Conservation (phyloP, 1,284 basidiomycete genomes). For the Irpex lacteus region DNA sequence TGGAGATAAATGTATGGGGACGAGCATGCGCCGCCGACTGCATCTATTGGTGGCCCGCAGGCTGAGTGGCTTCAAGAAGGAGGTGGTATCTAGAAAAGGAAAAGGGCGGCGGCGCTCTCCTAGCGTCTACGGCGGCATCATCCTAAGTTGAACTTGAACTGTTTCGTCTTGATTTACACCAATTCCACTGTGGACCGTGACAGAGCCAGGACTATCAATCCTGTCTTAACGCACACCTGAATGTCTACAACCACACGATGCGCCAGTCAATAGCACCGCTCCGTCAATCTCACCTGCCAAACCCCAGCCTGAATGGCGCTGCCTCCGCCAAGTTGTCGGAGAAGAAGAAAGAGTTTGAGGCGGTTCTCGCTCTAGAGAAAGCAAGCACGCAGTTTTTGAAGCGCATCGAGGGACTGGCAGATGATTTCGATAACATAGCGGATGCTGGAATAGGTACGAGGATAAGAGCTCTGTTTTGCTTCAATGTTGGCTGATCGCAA, state of each 20-base stretch:
- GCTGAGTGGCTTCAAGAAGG: not conserved
- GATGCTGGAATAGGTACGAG: conserved; percentile 63
- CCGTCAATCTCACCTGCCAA: conserved; percentile 45
- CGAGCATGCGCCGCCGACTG: not conserved
- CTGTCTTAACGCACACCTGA: not conserved
- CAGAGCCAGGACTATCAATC: not conserved
- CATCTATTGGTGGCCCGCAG: not conserved
- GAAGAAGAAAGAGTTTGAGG: conserved; percentile 79
- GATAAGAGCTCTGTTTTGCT: not conserved
- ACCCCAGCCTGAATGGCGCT: conserved; percentile 44
- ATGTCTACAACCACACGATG: conserved; percentile 26
- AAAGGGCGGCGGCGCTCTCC: not conserved
- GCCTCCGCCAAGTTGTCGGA: conserved; percentile 56
- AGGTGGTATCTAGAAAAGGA: not conserved
- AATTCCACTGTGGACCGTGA: not conserved
- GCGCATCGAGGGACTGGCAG: conserved; percentile 63
- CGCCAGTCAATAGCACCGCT: conserved; percentile 53
- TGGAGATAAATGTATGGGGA: not conserved
- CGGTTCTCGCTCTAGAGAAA: conserved; percentile 67
- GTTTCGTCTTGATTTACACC: too few species aligned
- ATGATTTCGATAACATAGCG: conserved; percentile 74
- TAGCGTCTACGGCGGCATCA: too few species aligned
- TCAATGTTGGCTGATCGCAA: not conserved
- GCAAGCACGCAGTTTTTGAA: conserved; percentile 61
- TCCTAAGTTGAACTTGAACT: too few species aligned